These are phyloP conservation scores for Sphaerulina vaccinii DNA, from an alignment of 2,329 filamentous ascomycete species.

Conservation along the genomic window DNA sequence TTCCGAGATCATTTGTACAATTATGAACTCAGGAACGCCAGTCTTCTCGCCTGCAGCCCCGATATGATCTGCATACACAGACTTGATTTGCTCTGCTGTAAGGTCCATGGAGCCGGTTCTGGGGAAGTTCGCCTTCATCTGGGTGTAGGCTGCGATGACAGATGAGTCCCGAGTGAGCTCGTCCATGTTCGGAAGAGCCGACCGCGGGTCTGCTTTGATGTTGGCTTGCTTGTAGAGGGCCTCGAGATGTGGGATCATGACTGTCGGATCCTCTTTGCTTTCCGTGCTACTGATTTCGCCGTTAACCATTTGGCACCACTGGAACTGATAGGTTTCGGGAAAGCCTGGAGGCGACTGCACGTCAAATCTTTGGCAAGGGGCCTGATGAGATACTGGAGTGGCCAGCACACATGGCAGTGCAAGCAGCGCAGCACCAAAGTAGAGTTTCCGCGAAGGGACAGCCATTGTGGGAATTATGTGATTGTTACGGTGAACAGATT, in stretches of 20 bases:
- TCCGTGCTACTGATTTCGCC: slow-evolving; percentile 14
- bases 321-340: slow-evolving; percentile 5
- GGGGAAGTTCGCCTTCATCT: slow-evolving; percentile 18
- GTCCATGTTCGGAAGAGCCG: slow-evolving; percentile 13
- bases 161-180: slow-evolving; percentile 15
- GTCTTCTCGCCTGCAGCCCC: slow-evolving; percentile 11
- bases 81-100: slow-evolving; percentile 16
- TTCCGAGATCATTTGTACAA: slow-evolving; percentile 20
- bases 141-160: slow-evolving; percentile 16
- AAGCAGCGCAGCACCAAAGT: background rate
- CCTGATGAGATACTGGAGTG: slow-evolving; percentile 4
- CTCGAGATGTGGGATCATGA: slow-evolving; percentile 1
- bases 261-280: background rate
- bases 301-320: slow-evolving; percentile 20
- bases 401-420: slow-evolving; percentile 6
- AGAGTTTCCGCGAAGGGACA: slow-evolving; percentile 6
- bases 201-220: slow-evolving; percentile 7
- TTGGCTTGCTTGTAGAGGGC: slow-evolving; percentile 15
- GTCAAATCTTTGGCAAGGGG: slow-evolving; percentile 11
- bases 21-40: slow-evolving; percentile 15
- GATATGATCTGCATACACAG: slow-evolving; percentile 18
- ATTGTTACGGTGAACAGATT: too few relatives aligned
- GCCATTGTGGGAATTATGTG: slow-evolving; percentile 1
- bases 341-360: slow-evolving; percentile 7
- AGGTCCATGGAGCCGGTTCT: slow-evolving; percentile 21